A percentile compares a stretch with the other conserved stretches of the same genome.
Evolutionary conservation across 164 flowering plant genomes (phyloP).

Genomic region (Aristolochia fimbriata): DNA sequence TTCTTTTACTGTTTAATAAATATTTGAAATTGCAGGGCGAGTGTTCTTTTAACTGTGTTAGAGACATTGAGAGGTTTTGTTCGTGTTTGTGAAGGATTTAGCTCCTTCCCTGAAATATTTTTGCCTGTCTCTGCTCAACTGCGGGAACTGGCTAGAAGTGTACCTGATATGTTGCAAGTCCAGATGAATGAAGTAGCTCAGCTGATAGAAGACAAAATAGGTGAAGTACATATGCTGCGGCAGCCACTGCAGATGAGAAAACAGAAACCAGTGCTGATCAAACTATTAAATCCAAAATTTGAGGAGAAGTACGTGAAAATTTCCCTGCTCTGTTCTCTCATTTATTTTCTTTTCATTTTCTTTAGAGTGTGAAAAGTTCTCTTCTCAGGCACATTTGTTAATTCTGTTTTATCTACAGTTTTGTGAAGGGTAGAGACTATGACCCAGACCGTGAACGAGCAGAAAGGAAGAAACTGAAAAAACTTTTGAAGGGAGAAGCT

Average conservation of each 20-base stretch:
- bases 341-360: not conserved
- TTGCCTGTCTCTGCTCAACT: constrained; percentile 47
- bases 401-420: constrained; percentile 37
- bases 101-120: constrained; percentile 84
- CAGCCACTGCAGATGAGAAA: constrained; percentile 80
- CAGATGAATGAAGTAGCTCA: constrained; percentile 37
- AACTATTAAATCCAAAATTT: constrained; percentile 60
- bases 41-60: constrained; percentile 38
- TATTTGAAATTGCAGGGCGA: constrained; percentile 51
- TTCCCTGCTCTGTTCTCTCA: not conserved
- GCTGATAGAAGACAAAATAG: constrained; percentile 35
- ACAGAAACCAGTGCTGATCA: constrained; percentile 70
- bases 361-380: not conserved
- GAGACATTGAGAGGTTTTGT: constrained; percentile 65
- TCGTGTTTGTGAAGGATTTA: constrained; percentile 34
- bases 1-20: not conserved
- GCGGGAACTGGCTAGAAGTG: constrained; percentile 33
- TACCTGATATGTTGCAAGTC: constrained; percentile 36
- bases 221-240: constrained; percentile 45
- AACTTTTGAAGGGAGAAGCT: constrained; percentile 45
- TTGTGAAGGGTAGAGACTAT: constrained; percentile 95
- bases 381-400: not conserved
- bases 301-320: constrained; percentile 67
- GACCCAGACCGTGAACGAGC: constrained; percentile 89
- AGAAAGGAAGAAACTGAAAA: constrained; percentile 63